Evolutionary conservation across 345 rosid genomes (phyloP).

Genomic region (Pugionium dolabratum): DNA sequence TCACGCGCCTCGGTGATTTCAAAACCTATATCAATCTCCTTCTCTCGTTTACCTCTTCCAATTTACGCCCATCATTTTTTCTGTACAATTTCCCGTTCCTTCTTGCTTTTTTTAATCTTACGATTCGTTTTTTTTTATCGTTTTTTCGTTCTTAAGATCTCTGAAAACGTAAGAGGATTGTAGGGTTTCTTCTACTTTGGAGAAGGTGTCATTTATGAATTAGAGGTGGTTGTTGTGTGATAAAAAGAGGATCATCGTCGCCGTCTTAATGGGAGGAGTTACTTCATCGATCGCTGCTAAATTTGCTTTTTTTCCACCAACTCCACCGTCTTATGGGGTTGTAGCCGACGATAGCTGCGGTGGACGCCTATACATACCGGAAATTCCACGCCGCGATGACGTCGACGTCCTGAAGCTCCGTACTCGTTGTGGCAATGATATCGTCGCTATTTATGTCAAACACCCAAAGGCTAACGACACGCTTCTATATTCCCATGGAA

Average conservation of each 20-base stretch:
- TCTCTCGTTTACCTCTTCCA: background rate
- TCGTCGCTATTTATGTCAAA: slow-evolving; percentile 73
- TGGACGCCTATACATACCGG: slow-evolving; percentile 56
- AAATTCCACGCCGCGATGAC: slow-evolving; percentile 59
- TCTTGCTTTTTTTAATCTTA: background rate
- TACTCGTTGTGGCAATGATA: slow-evolving; percentile 73
- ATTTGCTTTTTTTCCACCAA: slow-evolving; percentile 98
- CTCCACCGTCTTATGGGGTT: slow-evolving; percentile 75
- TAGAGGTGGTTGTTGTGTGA: background rate
- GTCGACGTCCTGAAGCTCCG: slow-evolving; percentile 76
- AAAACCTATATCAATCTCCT: background rate
- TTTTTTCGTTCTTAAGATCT: slow-evolving; percentile 6
- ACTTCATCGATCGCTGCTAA: slow-evolving; percentile 97
- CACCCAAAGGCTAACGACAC: slow-evolving; percentile 78
- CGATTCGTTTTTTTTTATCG: slow-evolving; percentile 1
- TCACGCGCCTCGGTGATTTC: slow-evolving; percentile 34
- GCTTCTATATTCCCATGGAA: slow-evolving; percentile 89
- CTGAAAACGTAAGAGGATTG: background rate
- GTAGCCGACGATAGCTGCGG: slow-evolving; percentile 48
- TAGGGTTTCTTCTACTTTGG: slow-evolving; percentile 5
- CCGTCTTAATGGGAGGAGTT: slow-evolving; percentile 73
- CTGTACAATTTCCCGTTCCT: background rate
- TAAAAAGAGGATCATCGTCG: slow-evolving; percentile 36
- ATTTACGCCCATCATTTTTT: background rate
- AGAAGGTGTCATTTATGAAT: slow-evolving; percentile 40